These are phyloP conservation scores for Aureobasidium sp. DNA, from an alignment of 2,329 filamentous ascomycete species.

Conservation along the genomic window DNA sequence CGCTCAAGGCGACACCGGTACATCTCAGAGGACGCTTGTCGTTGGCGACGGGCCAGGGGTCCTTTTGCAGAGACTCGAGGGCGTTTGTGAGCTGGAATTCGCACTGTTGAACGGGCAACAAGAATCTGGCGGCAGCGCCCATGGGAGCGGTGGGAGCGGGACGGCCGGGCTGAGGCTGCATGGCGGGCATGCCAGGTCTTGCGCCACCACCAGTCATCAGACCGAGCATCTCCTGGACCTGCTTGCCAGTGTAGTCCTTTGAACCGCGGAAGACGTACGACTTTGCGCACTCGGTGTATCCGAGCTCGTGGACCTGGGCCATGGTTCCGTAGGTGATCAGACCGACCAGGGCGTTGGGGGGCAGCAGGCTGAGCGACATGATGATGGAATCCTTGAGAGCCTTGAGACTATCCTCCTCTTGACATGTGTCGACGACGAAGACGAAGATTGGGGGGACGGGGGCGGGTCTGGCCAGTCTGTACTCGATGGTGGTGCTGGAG, in stretches of 20 bases:
- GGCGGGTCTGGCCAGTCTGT: conserved; percentile 70
- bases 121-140: conserved; percentile 78
- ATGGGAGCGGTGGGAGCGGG: conserved; percentile 52
- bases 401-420: conserved; percentile 76
- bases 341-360: conserved; percentile 72
- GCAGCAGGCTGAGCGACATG: conserved; percentile 73
- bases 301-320: conserved; percentile 95
- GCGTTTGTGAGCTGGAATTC: conserved; percentile 97
- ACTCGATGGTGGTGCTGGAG: conserved; percentile 82
- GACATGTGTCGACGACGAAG: conserved; percentile 81
- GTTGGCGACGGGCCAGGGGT: conserved; percentile 93
- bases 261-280: conserved; percentile 96
- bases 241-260: conserved; percentile 97
- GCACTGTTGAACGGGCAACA: conserved; percentile 88
- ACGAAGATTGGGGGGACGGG: conserved; percentile 79
- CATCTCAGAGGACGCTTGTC: conserved; percentile 86
- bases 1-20: conserved; percentile 91
- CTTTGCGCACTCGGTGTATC: conserved; percentile 95
- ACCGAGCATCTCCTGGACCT: conserved; percentile 99
- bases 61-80: conserved; percentile 88
- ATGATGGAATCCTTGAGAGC: conserved; percentile 79
- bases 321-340: conserved; percentile 88
- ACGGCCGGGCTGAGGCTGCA: conserved; percentile 62
- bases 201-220: conserved; percentile 49
- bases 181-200: conserved; percentile 60